Evolutionary conservation across 2,329 filamentous ascomycete species (phyloP).

Genomic region (Trichoderma atroviride): DNA sequence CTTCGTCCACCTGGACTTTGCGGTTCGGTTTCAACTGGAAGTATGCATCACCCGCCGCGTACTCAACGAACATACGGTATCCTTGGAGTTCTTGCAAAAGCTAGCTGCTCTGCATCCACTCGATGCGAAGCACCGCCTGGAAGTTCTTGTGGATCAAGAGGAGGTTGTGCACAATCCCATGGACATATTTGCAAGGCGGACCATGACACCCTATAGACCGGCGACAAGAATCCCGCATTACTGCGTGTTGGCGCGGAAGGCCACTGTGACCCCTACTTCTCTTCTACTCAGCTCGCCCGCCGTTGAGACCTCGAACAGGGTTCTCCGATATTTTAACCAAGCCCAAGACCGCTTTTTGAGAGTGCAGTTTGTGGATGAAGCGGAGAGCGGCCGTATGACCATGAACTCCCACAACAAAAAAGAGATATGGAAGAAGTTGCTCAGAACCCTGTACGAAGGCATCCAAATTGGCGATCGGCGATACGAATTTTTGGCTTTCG

Average conservation of each 20-base stretch:
- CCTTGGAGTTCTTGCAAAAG: constrained; percentile 64
- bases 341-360: constrained; percentile 79
- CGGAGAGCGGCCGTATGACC: constrained; percentile 59
- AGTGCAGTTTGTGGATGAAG: constrained; percentile 87
- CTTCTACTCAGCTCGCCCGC: constrained; percentile 76
- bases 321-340: constrained; percentile 73
- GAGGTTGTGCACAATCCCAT: constrained; percentile 68
- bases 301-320: constrained; percentile 84
- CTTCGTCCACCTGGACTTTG: constrained; percentile 59
- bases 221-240: constrained; percentile 65
- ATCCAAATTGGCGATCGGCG: constrained; percentile 79
- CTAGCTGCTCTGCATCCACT: constrained; percentile 51
- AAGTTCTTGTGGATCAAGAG: constrained; percentile 70
- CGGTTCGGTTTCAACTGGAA: constrained; percentile 86
- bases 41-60: constrained; percentile 83
- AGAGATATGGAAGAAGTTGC: constrained; percentile 73
- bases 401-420: constrained; percentile 60
- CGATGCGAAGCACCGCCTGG: constrained; percentile 68
- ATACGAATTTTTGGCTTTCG: constrained; percentile 91
- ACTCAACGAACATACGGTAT: constrained; percentile 76
- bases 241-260: constrained; percentile 76
- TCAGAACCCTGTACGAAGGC: constrained; percentile 71
- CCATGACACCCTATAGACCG: constrained; percentile 51
- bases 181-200: constrained; percentile 65
- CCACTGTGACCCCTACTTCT: constrained; percentile 79